Base-by-base conservation (phyloP, 2,329 filamentous ascomycete genomes). In the Emergomyces orientalis region DNA sequence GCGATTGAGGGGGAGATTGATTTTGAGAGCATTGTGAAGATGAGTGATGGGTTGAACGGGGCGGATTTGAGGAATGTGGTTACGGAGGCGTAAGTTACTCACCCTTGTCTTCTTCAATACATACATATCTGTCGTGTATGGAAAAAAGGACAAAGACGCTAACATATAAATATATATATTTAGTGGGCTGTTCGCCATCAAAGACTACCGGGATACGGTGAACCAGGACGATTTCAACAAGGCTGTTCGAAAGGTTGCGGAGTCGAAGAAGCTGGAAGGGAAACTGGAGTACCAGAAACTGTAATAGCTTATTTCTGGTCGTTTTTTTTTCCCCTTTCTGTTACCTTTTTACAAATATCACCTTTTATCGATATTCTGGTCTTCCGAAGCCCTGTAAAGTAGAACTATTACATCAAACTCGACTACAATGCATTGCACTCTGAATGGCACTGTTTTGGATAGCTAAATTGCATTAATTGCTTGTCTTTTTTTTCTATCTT, bases 201-300 rank as follows among this genome's bases (percentile, higher is more conserved):
- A 97, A 78, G 94, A 96, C 73, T 96, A 97, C 76, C 84, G 95
- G 65, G 94, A 99, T 71, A 86, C 91, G 14, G 90, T 99, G 78
- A 97, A 90, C 79, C 94, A 99, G 76, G 94, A 99, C 72, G 94
- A 99, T 74, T 97, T 97, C 86, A 99, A 97, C 82, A 97, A 97
- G 80, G 94, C 94, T 3, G 94, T 99, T 62, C 88, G 94, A 69
- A 99, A 99, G 85, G 89, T 99, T 69, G 91, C 90, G 19, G 94
- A 99, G 78, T 84, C 90, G 65, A 99, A 99, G 90, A 99, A 99
- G 80, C 79, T 99, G 71, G 94, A 99, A 78, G 93, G 94, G 78
- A 97, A 97, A 81, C 83, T 97, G 59, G 93, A 97, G 77, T 97
- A 97, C 79, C 88, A 96, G 84, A 96, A 96, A 80, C 81, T 96